Evolutionary conservation across 2,329 filamentous ascomycete genomes (phyloP), one percentile per base, ranked within the genome.

Genomic region (Pyrenochaeta sp.): DNA sequence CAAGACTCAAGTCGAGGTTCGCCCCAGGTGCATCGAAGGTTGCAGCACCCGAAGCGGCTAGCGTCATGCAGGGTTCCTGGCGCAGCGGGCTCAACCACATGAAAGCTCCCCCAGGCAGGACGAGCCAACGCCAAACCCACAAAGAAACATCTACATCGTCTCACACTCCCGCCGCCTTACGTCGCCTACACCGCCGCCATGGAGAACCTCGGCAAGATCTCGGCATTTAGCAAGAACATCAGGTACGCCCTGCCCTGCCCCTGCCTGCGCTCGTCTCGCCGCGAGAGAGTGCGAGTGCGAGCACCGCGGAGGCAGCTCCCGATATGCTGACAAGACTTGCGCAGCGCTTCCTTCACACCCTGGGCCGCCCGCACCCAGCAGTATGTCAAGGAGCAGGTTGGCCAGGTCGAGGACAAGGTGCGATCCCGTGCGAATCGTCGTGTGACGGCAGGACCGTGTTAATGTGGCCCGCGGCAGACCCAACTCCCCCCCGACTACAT

Each of bases 401-500:
- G 94, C 37, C 90, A 95, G 75, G 90, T 85, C 51, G 92, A 96
- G 58, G 94, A 97, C 74, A 96, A 94, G 87, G 89, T 91, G 60
- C 44, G 63, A 14, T 41, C 26, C 48, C 42, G 17, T n/a, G 15
- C n/a, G 34, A 6, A 13, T 11, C 14, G n/a, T 17, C 22, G 6
- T 26, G 7, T 43, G 9, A 17, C 23, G 6, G 14, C 37, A 40
- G 28, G 34, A n/a, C 32, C 15, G 27, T 35, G 63, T 53, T 69
- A 48, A 69, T 51, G 37, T n/a, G 29, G 36, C 31, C 20, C 35
- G 34, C 38, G 35, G 53, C 50, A 96, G 90, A 99, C 94, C 54
- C 88, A 97, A 77, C 89, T 99, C 29, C 94, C 94, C 31, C 87
- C 92, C 60, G 94, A 97, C 76, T 99, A 99, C 76, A 89, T 96